Conservation (phyloP, 352 stramenopile species). For the Globisporangium yorkense region DNA sequence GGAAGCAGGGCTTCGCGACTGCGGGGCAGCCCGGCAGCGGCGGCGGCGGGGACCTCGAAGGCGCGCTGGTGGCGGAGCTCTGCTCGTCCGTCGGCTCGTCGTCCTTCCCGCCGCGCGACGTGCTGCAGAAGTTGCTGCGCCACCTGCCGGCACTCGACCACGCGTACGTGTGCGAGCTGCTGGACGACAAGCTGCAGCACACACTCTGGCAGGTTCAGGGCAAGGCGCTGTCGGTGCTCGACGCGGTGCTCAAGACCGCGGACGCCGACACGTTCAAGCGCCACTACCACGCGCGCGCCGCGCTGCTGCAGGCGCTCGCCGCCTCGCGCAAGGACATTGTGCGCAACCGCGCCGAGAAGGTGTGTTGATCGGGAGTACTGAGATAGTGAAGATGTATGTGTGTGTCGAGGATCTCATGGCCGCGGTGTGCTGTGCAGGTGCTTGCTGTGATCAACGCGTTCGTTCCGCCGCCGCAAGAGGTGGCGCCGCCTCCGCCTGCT, state of each 20-base stretch:
- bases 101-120: constrained; percentile 73
- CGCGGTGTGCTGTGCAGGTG: constrained; percentile 9
- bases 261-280: constrained; percentile 61
- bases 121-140: constrained; percentile 72
- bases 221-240: constrained; percentile 74
- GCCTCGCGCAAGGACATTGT: constrained; percentile 72
- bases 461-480: constrained; percentile 17
- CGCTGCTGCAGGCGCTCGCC: constrained; percentile 52
- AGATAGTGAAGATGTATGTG: background rate
- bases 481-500: background rate
- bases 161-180: constrained; percentile 74
- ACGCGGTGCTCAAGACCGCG: constrained; percentile 49
- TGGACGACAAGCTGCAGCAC: constrained; percentile 84
- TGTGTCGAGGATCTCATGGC: background rate
- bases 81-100: constrained; percentile 75
- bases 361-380: constrained; percentile 8
- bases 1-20: constrained; percentile 62
- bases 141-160: constrained; percentile 73
- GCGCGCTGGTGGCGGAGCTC: constrained; percentile 63
- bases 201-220: constrained; percentile 77
- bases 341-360: constrained; percentile 70
- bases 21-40: constrained; percentile 3
- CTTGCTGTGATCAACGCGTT: constrained; percentile 26
- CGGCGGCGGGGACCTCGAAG: constrained; percentile 45
- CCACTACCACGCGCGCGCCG: constrained; percentile 45